A percentile compares a stretch with the other conserved stretches of the same genome.
Conservation (phyloP, 1,284 basidiomycete species). For the Cutaneotrichosporon sp. region DNA sequence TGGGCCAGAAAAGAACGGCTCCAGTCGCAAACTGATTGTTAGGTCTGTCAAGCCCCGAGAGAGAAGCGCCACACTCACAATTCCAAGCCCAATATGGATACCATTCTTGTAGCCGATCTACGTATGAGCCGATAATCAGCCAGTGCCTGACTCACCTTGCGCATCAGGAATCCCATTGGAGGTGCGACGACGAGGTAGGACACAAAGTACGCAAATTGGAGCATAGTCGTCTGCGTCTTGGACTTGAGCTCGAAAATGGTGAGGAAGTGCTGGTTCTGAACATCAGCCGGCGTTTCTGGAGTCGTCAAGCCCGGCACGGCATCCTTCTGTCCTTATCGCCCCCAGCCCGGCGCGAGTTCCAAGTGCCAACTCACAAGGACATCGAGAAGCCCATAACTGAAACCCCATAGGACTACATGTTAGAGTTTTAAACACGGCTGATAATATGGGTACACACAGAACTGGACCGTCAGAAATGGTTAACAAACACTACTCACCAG, state of each 20-base stretch:
- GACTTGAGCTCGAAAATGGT: conserved; percentile 18
- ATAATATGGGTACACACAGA: not conserved
- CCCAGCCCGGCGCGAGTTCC: too few species aligned
- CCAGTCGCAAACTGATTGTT: conserved; percentile 28
- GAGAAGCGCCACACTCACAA: too few species aligned
- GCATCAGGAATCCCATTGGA: conserved; percentile 36
- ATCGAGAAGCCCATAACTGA: conserved; percentile 35
- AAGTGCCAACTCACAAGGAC: conserved; percentile 7
- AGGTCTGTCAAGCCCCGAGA: too few species aligned
- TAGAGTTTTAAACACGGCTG: not conserved
- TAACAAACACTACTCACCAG: conserved; percentile 4
- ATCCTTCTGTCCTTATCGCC: too few species aligned
- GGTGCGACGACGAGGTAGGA: conserved; percentile 28
- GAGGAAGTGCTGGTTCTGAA: conserved; percentile 13
- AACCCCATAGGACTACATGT: conserved; percentile 21
- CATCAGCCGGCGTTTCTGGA: too few species aligned
- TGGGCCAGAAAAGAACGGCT: conserved; percentile 36
- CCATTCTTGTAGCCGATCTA: conserved; percentile 38
- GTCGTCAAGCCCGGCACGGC: too few species aligned
- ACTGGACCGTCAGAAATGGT: not conserved
- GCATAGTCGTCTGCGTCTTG: conserved; percentile 28
- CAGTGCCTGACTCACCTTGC: too few species aligned
- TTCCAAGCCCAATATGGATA: conserved; percentile 33
- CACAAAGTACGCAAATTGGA: conserved; percentile 38
- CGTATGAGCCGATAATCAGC: too few species aligned